Evolutionary conservation across 2,329 filamentous ascomycete genomes (phyloP).

Genomic region (Microdochium paspali): DNA sequence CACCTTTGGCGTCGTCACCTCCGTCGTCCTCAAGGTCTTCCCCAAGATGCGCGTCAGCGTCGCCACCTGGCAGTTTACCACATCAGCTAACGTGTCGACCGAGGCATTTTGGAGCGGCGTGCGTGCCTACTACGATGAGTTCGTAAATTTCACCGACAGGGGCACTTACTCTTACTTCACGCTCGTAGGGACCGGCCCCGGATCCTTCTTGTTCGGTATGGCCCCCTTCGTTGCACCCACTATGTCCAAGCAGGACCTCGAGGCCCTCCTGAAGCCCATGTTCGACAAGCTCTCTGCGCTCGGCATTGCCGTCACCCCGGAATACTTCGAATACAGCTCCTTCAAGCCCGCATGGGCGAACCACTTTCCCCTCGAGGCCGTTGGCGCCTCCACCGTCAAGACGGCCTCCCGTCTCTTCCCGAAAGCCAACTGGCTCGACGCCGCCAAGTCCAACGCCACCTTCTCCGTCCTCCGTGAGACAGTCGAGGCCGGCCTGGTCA

Average conservation of each 20-base stretch:
- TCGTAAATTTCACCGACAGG: slow-evolving; percentile 17
- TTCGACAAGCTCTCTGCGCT: slow-evolving; percentile 17
- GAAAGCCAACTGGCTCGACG: slow-evolving; percentile 23
- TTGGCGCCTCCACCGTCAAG: slow-evolving; percentile 16
- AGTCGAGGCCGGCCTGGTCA: slow-evolving; percentile 16
- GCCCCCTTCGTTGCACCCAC: slow-evolving; percentile 25
- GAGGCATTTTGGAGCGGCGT: slow-evolving; percentile 20
- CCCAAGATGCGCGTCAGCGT: slow-evolving; percentile 22
- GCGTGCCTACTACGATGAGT: slow-evolving; percentile 19
- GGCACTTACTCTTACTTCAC: slow-evolving; percentile 17
- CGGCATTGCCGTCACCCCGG: slow-evolving; percentile 17
- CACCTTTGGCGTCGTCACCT: slow-evolving; percentile 33
- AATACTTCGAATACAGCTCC: slow-evolving; percentile 23
- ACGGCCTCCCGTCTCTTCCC: slow-evolving; percentile 30
- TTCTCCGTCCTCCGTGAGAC: slow-evolving; percentile 18
- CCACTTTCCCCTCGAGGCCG: slow-evolving; percentile 27
- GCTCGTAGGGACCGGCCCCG: slow-evolving; percentile 1
- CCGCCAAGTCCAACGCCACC: slow-evolving; percentile 17
- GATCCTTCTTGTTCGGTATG: slow-evolving; percentile 16
- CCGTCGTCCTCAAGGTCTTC: slow-evolving; percentile 24
- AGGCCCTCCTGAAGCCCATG: slow-evolving; percentile 19
- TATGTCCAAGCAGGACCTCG: slow-evolving; percentile 20
- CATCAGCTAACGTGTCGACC: slow-evolving; percentile 16
- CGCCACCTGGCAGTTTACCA: slow-evolving; percentile 17
- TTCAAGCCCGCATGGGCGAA: slow-evolving; percentile 26